Percentiles rank a stretch among this genome's conserved stretches.
Evolutionary conservation across 495 filamentous ascomycete species (phyloP).

Genomic region (Arthonia radiata): DNA sequence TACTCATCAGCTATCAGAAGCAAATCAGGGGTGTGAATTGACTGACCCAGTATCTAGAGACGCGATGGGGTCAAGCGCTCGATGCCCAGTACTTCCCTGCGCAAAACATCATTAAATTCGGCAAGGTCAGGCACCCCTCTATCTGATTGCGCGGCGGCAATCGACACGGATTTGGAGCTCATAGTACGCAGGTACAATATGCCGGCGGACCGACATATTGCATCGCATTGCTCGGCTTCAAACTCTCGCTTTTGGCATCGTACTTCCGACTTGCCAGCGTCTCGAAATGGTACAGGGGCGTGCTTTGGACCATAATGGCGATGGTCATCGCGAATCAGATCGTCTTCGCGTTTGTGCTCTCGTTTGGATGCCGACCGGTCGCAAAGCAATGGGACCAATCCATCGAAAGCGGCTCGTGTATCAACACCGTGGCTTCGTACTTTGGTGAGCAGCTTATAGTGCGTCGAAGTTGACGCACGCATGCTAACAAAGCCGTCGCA

Average conservation of each 20-base stretch:
- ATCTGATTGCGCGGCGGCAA: no score
- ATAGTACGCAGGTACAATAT: no score
- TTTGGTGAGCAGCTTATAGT: slow-evolving; percentile 15
- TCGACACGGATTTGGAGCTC: no score
- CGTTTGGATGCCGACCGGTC: slow-evolving; percentile 8
- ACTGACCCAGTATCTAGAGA: no score
- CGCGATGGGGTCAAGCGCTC: no score
- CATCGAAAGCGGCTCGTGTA: slow-evolving; percentile 18
- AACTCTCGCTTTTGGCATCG: slow-evolving; percentile 22
- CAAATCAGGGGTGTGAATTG: no score
- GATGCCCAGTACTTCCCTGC: no score
- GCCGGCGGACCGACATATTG: no score
- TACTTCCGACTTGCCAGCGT: slow-evolving; percentile 26
- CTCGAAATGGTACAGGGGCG: slow-evolving; percentile 14
- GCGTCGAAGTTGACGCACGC: no score
- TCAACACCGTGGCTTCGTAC: slow-evolving; percentile 19
- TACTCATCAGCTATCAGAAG: no score
- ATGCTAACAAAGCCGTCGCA: slow-evolving; percentile 14
- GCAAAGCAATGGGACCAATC: slow-evolving; percentile 21
- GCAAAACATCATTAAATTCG: no score
- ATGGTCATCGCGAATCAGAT: slow-evolving; percentile 19
- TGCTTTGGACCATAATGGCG: slow-evolving; percentile 13
- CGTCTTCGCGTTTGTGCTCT: slow-evolving; percentile 12
- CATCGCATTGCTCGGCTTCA: slow-evolving; percentile 27
- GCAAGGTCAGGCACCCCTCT: no score